Base-by-base conservation (phyloP, 83 land plant species). In the Diphasiastrum complanatum region DNA sequence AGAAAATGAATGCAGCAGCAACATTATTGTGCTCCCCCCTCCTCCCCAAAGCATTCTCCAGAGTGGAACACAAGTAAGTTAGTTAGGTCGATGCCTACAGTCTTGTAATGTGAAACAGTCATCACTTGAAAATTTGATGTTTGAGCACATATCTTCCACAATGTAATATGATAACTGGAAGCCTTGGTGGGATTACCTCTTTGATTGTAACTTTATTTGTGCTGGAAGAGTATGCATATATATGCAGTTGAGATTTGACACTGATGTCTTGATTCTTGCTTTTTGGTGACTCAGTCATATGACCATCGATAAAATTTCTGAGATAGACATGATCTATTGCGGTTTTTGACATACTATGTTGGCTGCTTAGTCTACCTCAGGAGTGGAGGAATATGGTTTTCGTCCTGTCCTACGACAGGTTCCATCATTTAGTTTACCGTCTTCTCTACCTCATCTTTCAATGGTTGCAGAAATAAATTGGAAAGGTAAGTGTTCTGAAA, bases 391-490 rank as follows among this genome's bases (percentile, higher is more conserved):
- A 23, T 75, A 72, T 51, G 69, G 76, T 22, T 75, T 75, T 46
- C 55, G 68, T 29, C 78, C 78, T 27, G 60, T 40, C 22, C 64
- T 70, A 22, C 70, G 78, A 36, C 70, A 71, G 49, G 76, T 75
- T 35, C 78, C 78, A 32, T 48, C 75, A 23, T 75, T 75, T 59
- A 71, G 75, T 33, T 75, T 75, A 63, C 78, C 78, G 25, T 54
- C 70, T n/a, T 47, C 67, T 49, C 68, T 75, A 55, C 78, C 78
- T n/a, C 43, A 75, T 40, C 45, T 75, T 19, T 76, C 78, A 19
- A 75, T 75, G 78, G 78, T 71, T 27, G 75, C 78, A 27, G 76
- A 75, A 12, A 70, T 75, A 19, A 75, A 70, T 29, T 75, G 78
- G 78, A 71, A 32, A 62, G 76, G 78, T 75, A 64, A 27, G 58